Evolutionary conservation across 176 grass and related monocot genomes (phyloP), one percentile per base, ranked within the genome.

Genomic region (Panicum miliaceum): DNA sequence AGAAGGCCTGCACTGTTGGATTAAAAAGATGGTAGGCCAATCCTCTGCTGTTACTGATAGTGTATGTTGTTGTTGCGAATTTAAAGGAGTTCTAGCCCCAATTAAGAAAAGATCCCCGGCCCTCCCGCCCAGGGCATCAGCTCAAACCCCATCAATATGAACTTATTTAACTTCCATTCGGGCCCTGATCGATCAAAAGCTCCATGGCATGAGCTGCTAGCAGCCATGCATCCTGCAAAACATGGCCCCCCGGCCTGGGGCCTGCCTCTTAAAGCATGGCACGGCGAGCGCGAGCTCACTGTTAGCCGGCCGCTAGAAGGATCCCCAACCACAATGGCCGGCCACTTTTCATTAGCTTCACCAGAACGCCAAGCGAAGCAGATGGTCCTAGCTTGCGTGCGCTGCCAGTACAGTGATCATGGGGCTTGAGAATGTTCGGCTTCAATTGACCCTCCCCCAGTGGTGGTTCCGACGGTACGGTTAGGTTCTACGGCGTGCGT

Each of bases 21-120:
- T 77, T 82, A 66, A 78, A 82, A 90, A 73, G 79, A 16, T 70
- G 48, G 65, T 82, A 86, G 88, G 38, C 64, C 53, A 81, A 25
- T 81, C 70, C 82, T 71, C 70, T 19, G 63, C 42, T 64, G 83
- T 85, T 57, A 48, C 46, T 14, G 29, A 52, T 71, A 56, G 50
- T 26, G 20, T 14, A n/a, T 43, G 11, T 63, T 57, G 15, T 37
- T 57, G 15, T 37, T 19, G 34, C n/a, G 29, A 73, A 65, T 79
- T 83, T 62, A 83, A 74, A 66, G 68, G 37, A 68, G 61, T 67
- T 12, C 38, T 10, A 12, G 35, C 27, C 15, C 58, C 60, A 35
- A 76, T 51, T 41, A 81, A 85, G 69, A 62, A 75, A 46, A 66
- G 53, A 57, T 8, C 3, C 10, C 52, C 22, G 72, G 15, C 46